These are phyloP conservation scores for Gynostemma pentaphyllum DNA, from an alignment of 306 rosid genomes.

Conservation along the genomic window DNA sequence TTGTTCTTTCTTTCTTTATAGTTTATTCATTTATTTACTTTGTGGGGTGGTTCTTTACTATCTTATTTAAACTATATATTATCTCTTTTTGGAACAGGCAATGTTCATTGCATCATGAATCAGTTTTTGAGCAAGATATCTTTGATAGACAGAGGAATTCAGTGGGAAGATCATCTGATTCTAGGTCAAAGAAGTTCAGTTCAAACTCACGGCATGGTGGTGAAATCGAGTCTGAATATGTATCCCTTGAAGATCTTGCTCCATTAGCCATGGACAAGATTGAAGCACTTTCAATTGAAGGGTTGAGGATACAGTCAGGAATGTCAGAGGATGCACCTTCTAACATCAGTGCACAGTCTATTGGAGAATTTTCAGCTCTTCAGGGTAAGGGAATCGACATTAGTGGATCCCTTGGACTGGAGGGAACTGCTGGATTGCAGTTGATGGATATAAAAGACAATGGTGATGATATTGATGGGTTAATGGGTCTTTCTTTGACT, in stretches of 20 bases:
- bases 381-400: constrained; percentile 44
- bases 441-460: constrained; percentile 49
- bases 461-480: constrained; percentile 43
- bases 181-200: constrained; percentile 22
- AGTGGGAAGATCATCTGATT: constrained; percentile 27
- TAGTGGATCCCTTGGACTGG: constrained; percentile 47
- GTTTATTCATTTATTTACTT: too few species aligned
- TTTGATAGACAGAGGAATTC: constrained; percentile 14
- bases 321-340: constrained; percentile 72
- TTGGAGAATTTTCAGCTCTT: constrained; percentile 41
- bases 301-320: constrained; percentile 88
- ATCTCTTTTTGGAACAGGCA: constrained; percentile 37
- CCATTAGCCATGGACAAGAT: constrained; percentile 82
- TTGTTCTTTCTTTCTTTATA: background rate
- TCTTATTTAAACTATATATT: constrained; percentile 9
- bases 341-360: constrained; percentile 47
- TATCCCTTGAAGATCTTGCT: constrained; percentile 84
- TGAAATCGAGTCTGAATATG: constrained; percentile 39
- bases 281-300: constrained; percentile 85
- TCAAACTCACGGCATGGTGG: constrained; percentile 26
- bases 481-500: constrained; percentile 71
- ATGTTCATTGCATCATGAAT: constrained; percentile 31
- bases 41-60: background rate
- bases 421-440: constrained; percentile 78
- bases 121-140: constrained; percentile 24